phyloP scores from a whole-genome alignment of 306 rosid species.

The Prunus fruticosa region DNA sequence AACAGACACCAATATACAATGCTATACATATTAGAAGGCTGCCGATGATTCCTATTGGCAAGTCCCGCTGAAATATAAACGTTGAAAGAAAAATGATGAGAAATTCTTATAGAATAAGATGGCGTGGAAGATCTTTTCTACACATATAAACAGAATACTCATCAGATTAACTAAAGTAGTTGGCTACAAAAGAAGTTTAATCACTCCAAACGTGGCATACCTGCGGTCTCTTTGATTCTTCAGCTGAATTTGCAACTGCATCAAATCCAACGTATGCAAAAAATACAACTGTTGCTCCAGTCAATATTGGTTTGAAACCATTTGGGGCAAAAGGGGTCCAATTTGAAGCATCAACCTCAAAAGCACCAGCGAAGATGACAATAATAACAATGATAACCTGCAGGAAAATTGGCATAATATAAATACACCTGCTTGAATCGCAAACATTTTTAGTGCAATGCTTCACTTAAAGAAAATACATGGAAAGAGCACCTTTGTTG shows the following conservation, averaged over 20 bases:
- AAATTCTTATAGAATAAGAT: not conserved
- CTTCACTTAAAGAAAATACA: slow-evolving; percentile 19
- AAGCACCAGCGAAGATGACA: slow-evolving; percentile 75
- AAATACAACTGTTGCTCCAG: slow-evolving; percentile 96
- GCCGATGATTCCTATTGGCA: slow-evolving; percentile 93
- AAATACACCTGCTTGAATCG: slow-evolving; percentile 13
- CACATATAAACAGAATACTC: slow-evolving; percentile 1
- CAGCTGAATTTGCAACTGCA: slow-evolving; percentile 99
- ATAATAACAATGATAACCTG: slow-evolving; percentile 75
- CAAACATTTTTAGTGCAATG: not conserved
- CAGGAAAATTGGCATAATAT: slow-evolving; percentile 30
- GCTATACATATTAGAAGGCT: slow-evolving; percentile 80
- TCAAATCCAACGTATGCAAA: slow-evolving; percentile 99
- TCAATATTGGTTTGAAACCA: slow-evolving; percentile 63
- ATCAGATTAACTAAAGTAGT: slow-evolving; percentile 8
- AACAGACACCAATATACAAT: slow-evolving; percentile 85
- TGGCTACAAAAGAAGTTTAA: slow-evolving; percentile 16
- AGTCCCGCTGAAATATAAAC: slow-evolving; percentile 69
- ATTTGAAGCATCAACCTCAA: slow-evolving; percentile 89
- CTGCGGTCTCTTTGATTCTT: slow-evolving; percentile 95
- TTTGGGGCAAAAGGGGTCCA: slow-evolving; percentile 97
- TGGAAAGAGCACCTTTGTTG: slow-evolving; percentile 62
- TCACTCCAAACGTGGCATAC: slow-evolving; percentile 36
- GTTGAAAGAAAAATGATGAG: slow-evolving; percentile 12
- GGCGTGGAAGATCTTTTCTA: not conserved